Percentiles rank a stretch among this genome's conserved stretches.
Evolutionary conservation across 495 filamentous ascomycete species (phyloP).

Genomic region (Tirmania nivea): DNA sequence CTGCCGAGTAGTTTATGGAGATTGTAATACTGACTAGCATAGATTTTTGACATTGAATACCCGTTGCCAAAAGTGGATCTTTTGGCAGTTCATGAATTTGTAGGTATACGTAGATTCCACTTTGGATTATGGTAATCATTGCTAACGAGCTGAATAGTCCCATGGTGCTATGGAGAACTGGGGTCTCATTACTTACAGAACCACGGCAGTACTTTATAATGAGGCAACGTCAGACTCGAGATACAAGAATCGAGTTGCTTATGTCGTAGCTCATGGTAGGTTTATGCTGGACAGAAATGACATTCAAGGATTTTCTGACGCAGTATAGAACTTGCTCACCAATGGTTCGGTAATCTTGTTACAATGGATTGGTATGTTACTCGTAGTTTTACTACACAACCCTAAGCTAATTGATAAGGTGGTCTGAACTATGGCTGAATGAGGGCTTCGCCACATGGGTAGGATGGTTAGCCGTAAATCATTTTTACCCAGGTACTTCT

Average conservation of each 20-base stretch:
- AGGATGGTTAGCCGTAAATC: slow-evolving; percentile 78
- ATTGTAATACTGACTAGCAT: not conserved
- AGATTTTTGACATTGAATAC: slow-evolving; percentile 80
- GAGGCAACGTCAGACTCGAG: slow-evolving; percentile 69
- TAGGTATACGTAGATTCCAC: slow-evolving; percentile 22
- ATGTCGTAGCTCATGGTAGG: slow-evolving; percentile 63
- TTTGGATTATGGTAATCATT: slow-evolving; percentile 19
- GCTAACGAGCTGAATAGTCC: slow-evolving; percentile 14
- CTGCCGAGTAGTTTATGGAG: not conserved
- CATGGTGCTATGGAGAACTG: slow-evolving; percentile 51
- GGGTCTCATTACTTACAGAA: slow-evolving; percentile 90
- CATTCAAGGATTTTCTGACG: slow-evolving; percentile 1
- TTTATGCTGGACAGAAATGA: no score
- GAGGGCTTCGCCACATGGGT: slow-evolving; percentile 98
- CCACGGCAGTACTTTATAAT: slow-evolving; percentile 80
- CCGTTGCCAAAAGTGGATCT: slow-evolving; percentile 89
- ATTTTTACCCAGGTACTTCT: slow-evolving; percentile 52
- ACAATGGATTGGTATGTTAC: slow-evolving; percentile 41
- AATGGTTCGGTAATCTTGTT: slow-evolving; percentile 97
- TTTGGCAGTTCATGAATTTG: slow-evolving; percentile 91
- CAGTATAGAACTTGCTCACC: slow-evolving; percentile 61
- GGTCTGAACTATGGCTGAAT: slow-evolving; percentile 92
- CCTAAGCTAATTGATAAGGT: slow-evolving; percentile 35
- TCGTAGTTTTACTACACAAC: slow-evolving; percentile 11
- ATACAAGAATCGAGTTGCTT: slow-evolving; percentile 78